Base-by-base conservation (phyloP, 1,139 yeast species). In the Sugiyamaella grinbergsii region DNA sequence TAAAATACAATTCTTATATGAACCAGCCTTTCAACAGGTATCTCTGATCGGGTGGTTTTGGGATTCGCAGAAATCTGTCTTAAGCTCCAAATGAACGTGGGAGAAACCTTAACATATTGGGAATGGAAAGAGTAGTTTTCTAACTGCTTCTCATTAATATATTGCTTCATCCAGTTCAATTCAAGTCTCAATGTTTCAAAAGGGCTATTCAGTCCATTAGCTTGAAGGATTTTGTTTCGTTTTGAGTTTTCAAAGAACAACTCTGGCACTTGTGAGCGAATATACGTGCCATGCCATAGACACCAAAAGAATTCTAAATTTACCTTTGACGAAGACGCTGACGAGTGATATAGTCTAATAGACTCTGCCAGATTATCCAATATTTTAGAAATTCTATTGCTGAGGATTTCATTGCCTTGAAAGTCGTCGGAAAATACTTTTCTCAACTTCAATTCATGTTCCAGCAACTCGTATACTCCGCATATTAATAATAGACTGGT, bases 291-390 rank as follows among this genome's bases (percentile, higher is more conserved):
- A 22, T 50, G 51, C 46, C 50, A 50, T 18, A 50, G 28, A 16
- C 51, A 28, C 53, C 53, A 50, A 38, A 50, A 50, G 5, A 50
- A 31, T 5, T 46, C 53, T 29, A 36, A 28, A 4, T 37, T 29
- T 10, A 31, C 22, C 3, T 18, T 13, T 10, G 41, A 18, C 2
- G 40, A 15, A 10, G 47, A 31, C 10, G 34, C 24, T 5, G 34
- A 33, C 15, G 40, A 8, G 7, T 22, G 8, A 18, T 33, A 37
- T 1, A 28, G 28, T 34, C 42, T 34, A 34, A 43, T 26, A 4
- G 47, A 43, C 26, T 43, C 47, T 5, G 41, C 47, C 15, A 43
- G 40, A 22, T 43, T 43, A 11, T 43, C 40, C 18, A 43, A 19
- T 34, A 43, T 34, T n/a, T 31, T 43, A 2, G 34, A 26, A n/a